phyloP scores from a whole-genome alignment of 2,329 filamentous ascomycete genomes.

The Fusarium sp. region DNA sequence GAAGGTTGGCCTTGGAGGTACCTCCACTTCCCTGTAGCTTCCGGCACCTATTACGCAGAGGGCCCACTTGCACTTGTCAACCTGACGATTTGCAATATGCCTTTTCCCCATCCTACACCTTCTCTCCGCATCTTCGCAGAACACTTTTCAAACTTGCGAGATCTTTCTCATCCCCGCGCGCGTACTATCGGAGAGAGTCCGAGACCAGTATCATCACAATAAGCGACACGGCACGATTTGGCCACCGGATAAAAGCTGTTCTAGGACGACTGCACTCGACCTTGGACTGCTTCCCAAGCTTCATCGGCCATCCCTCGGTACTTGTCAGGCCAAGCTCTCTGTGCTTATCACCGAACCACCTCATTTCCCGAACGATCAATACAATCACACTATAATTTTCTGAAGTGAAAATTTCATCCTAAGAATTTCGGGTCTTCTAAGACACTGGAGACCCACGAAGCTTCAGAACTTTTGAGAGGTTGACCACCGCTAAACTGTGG shows the following conservation, averaged over 20 bases:
- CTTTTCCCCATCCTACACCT: slow-evolving; percentile 50
- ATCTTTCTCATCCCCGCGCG: slow-evolving; percentile 29
- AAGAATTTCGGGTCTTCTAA: slow-evolving; percentile 9
- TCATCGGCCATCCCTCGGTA: slow-evolving; percentile 37
- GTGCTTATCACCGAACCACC: slow-evolving; percentile 14
- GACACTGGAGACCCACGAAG: slow-evolving; percentile 24
- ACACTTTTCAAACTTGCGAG: slow-evolving; percentile 40
- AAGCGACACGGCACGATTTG: slow-evolving; percentile 33
- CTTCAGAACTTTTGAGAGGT: slow-evolving; percentile 16
- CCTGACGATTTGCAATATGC: slow-evolving; percentile 55
- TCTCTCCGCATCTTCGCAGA: slow-evolving; percentile 50
- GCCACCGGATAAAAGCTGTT: slow-evolving; percentile 52
- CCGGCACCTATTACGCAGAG: slow-evolving; percentile 56
- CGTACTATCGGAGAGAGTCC: slow-evolving; percentile 20
- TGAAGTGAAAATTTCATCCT: slow-evolving; percentile 4
- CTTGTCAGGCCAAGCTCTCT: slow-evolving; percentile 28
- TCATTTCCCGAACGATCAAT: slow-evolving; percentile 1
- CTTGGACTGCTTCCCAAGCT: slow-evolving; percentile 50
- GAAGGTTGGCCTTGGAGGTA: slow-evolving; percentile 43
- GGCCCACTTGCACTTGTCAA: slow-evolving; percentile 55
- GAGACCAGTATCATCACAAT: slow-evolving; percentile 9
- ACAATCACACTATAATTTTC: neutral
- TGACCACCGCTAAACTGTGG: slow-evolving; percentile 26
- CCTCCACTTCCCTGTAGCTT: slow-evolving; percentile 43
- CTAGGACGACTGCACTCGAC: slow-evolving; percentile 59